Evolutionary conservation across 345 rosid species (phyloP), one percentile per base, ranked within the genome.

Genomic region (Populus tremula): DNA sequence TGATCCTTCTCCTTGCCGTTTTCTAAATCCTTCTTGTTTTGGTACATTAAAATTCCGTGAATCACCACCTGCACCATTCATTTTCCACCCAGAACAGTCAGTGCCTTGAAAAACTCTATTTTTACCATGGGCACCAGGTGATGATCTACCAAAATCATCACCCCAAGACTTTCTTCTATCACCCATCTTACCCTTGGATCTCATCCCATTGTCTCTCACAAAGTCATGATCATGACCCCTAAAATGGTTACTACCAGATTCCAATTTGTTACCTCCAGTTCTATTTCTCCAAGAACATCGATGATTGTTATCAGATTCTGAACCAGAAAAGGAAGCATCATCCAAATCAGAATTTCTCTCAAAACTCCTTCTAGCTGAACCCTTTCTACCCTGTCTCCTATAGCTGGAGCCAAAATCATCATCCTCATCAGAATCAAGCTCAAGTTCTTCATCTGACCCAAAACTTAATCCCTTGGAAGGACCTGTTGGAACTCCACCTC

Each of bases 381-480:
- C 77, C 77, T 65, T 53, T 71, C 79, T 82, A 54, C 73, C 77
- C 16, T 68, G 70, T 81, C 81, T 86, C 77, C 79, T 70, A 61
- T 70, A 69, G 62, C 80, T 81, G 56, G 83, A 79, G 25, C 77
- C 72, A 18, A 76, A 81, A 54, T 85, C 83, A 31, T 87, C 89
- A 74, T 90, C 91, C 43, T 67, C 70, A 81, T 90, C 99, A 36
- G 96, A 93, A 80, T 80, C 82, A 6, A 83, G 79, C 31, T 82
- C 90, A 68, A 81, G 79, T 53, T 89, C 94, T 39, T 89, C 92
- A 49, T 92, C 96, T 2, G 96, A 92, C 79, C 94, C 98, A 81
- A 85, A 89, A 75, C 88, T 91, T 53, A 86, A 70, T 59, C 89
- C 79, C 78, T 77, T 89, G 9, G 86, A 74, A 54, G 82, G 78